Conservation (phyloP, 129 eudicot species). For the Kitagawia praeruptora region DNA sequence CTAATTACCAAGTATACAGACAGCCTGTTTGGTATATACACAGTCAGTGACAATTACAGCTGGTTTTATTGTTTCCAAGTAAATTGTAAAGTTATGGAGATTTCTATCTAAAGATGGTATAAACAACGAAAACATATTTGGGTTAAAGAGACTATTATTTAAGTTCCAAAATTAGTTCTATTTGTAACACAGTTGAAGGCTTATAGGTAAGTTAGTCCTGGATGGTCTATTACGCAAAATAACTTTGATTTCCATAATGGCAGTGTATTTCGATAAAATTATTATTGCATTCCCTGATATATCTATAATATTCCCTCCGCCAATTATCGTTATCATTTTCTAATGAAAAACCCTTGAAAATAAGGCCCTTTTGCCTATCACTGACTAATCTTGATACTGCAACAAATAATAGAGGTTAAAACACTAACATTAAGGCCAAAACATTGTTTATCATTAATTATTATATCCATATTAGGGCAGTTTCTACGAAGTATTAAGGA, state of each 20-base stretch:
- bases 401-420: neutral
- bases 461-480: neutral
- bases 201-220: neutral
- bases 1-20: neutral
- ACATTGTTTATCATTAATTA: neutral
- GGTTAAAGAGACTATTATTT: neutral
- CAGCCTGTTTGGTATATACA: neutral
- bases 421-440: neutral
- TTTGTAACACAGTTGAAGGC: neutral
- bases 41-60: neutral
- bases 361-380: neutral
- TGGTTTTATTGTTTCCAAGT: neutral
- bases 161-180: neutral
- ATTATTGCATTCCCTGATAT: neutral
- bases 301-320: neutral
- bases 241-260: neutral
- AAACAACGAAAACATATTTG: neutral
- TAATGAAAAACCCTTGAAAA: neutral
- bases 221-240: neutral
- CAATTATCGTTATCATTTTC: neutral
- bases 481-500: neutral
- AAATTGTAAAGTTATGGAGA: neutral
- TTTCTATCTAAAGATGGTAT: neutral
- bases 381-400: neutral
- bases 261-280: neutral